These are phyloP conservation scores for Mortierella sp. DNA, from an alignment of 371 early-diverging fungal genomes.

Conservation along the genomic window DNA sequence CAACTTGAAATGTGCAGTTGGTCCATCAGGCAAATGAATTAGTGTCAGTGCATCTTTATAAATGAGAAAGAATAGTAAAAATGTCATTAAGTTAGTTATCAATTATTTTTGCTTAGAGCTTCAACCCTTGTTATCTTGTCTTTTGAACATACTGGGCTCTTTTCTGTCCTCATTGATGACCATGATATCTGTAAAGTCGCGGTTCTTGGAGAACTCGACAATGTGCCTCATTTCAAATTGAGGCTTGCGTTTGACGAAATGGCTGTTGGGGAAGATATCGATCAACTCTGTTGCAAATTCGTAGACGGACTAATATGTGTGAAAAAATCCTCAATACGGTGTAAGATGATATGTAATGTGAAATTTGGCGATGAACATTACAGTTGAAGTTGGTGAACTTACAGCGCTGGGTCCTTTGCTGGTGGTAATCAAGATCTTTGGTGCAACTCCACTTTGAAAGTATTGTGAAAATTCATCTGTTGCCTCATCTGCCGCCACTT, in stretches of 20 bases:
- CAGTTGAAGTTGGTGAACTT: conserved; percentile 11
- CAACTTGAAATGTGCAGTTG: conserved; percentile 96
- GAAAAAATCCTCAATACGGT: neutral
- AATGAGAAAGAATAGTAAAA: conserved; percentile 1
- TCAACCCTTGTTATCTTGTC: neutral
- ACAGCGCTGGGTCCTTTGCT: conserved; percentile 72
- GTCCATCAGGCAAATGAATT: conserved; percentile 97
- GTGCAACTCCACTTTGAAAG: conserved; percentile 83
- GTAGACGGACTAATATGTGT: conserved; percentile 62
- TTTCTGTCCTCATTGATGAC: conserved; percentile 95
- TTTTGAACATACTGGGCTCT: conserved; percentile 77
- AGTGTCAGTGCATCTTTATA: conserved; percentile 85
- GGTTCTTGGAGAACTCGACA: conserved; percentile 87
- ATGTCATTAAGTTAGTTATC: neutral
- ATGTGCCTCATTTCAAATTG: conserved; percentile 93
- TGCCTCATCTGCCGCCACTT: conserved; percentile 89
- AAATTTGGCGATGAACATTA: neutral
- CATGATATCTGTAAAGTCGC: conserved; percentile 93
- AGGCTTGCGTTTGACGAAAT: conserved; percentile 89
- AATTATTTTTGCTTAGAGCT: neutral
- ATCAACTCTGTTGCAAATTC: conserved; percentile 92
- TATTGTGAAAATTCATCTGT: conserved; percentile 94
- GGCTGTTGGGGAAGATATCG: conserved; percentile 92
- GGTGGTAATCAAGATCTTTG: conserved; percentile 97
- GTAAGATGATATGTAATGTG: neutral